phyloP scores from a whole-genome alignment of 495 filamentous ascomycete species.

The Lepidopterella palustris region DNA sequence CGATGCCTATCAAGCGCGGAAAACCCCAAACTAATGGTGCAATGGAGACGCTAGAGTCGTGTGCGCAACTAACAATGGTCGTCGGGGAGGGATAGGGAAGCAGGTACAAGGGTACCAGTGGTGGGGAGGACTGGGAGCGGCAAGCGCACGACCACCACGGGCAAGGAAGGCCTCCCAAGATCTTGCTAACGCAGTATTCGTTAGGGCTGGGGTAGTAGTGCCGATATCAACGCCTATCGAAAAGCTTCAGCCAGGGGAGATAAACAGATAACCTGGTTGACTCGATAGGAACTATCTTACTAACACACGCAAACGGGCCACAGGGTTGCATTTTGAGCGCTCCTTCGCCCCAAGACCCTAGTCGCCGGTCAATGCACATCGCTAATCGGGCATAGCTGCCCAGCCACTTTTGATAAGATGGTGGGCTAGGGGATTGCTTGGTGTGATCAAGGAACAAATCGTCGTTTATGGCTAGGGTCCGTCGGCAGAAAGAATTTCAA shows the following conservation, averaged over 20 bases:
- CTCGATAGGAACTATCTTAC: neutral
- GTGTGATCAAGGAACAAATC: constrained; percentile 8
- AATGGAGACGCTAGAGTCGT: constrained; percentile 3
- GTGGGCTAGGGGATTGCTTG: constrained; percentile 1
- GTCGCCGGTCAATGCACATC: neutral
- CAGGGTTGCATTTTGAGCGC: neutral
- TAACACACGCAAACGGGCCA: neutral
- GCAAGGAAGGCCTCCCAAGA: too few species aligned
- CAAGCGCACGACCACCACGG: too few species aligned
- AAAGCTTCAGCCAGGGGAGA: neutral
- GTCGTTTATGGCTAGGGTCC: too few species aligned
- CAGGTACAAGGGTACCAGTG: neutral
- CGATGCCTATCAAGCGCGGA: neutral
- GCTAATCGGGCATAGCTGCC: neutral
- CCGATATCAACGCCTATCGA: neutral
- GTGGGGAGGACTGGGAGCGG: neutral
- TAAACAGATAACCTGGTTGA: neutral
- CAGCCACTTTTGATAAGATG: constrained; percentile 1
- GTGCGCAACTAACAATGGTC: constrained; percentile 1
- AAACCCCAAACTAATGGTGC: neutral
- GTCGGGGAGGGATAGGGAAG: neutral
- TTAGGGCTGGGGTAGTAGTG: neutral
- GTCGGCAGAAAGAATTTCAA: too few species aligned
- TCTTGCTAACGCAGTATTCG: too few species aligned
- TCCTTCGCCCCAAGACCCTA: neutral